phyloP scores from a whole-genome alignment of 2,329 filamentous ascomycete species.

The Trichoderma koningiopsis region DNA sequence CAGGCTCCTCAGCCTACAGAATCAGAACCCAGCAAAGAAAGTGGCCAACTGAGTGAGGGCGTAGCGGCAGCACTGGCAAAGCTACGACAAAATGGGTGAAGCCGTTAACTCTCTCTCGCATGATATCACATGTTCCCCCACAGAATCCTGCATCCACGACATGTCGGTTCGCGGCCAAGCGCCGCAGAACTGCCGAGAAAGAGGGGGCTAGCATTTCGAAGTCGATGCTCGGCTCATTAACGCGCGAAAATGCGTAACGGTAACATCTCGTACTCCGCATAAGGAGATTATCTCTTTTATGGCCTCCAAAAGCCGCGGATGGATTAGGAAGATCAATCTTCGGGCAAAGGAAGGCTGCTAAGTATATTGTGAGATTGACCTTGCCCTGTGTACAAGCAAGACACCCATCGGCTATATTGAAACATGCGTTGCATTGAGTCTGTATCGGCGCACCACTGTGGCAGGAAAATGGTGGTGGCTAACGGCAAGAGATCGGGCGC shows the following conservation, averaged over 20 bases:
- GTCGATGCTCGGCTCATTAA: constrained; percentile 9
- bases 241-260: constrained; percentile 4
- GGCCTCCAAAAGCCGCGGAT: not conserved
- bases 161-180: not conserved
- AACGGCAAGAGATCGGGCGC: not conserved
- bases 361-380: not conserved
- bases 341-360: not conserved
- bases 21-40: constrained; percentile 27
- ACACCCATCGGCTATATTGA: not conserved
- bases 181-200: constrained; percentile 18
- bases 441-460: not conserved
- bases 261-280: constrained; percentile 17
- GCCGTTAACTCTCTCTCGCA: not conserved
- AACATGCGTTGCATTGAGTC: constrained; percentile 13
- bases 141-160: not conserved
- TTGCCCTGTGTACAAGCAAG: not conserved
- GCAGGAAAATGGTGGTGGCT: not conserved
- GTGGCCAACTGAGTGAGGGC: constrained; percentile 55
- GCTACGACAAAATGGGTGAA: constrained; percentile 47
- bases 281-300: not conserved
- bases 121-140: constrained; percentile 9
- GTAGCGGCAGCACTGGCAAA: constrained; percentile 63
- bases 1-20: constrained; percentile 38
- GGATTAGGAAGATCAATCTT: not conserved
- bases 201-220: not conserved